These are phyloP conservation scores for Picea engelmannii DNA, from an alignment of 83 land plant genomes.

Conservation along the genomic window DNA sequence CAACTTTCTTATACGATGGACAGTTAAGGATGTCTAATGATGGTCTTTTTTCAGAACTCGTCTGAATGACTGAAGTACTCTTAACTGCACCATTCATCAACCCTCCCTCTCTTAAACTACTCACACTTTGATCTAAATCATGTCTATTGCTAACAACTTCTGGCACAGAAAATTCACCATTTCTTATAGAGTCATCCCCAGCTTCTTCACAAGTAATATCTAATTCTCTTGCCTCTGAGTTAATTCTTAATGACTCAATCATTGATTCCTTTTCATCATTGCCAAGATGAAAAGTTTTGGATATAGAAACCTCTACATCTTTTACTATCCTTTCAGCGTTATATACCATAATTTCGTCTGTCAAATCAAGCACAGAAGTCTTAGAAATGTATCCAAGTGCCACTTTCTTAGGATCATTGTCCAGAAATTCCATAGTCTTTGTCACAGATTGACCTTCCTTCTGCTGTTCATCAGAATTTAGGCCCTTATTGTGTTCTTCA, in stretches of 20 bases:
- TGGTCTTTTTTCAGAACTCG: not conserved
- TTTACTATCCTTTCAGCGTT: not conserved
- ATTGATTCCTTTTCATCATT: slow-evolving; percentile 1
- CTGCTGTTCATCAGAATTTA: too few relatives aligned
- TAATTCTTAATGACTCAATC: not conserved
- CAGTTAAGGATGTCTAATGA: not conserved
- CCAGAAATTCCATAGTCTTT: too few relatives aligned
- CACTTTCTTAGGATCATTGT: too few relatives aligned
- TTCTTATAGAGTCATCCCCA: not conserved
- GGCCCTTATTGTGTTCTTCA: not conserved
- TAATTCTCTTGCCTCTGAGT: not conserved
- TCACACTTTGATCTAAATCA: slow-evolving; percentile 1
- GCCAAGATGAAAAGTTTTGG: not conserved
- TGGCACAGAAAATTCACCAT: not conserved
- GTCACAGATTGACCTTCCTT: too few relatives aligned
- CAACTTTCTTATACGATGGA: not conserved
- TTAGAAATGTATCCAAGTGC: too few relatives aligned
- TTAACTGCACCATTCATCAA: not conserved
- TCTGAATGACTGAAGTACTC: not conserved
- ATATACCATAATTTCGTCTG: too few relatives aligned
- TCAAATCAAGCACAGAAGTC: too few relatives aligned
- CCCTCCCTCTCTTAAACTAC: not conserved
- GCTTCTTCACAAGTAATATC: not conserved
- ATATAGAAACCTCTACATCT: not conserved
- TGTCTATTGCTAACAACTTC: not conserved